Base-by-base conservation (phyloP, 208 protist genomes). In the Leishmania tropica region DNA sequence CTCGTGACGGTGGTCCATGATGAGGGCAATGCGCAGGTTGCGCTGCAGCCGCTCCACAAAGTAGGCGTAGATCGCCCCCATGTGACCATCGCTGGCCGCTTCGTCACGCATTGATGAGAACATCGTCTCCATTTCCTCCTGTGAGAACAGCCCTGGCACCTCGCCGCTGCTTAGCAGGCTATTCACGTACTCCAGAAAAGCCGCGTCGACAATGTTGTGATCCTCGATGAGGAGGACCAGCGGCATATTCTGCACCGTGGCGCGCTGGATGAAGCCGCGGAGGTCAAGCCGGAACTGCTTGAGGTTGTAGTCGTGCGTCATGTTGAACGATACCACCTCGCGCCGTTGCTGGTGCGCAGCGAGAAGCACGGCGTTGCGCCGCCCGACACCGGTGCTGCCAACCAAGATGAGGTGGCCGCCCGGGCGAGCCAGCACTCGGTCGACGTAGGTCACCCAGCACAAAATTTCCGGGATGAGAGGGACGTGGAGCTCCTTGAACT, bases 191-290 rank as follows among this genome's bases (percentile, higher is more conserved):
- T 99, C 98, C 28, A 99, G 86, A 90, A 99, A 99, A 17, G 88
- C 77, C 81, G 99, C 99, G 37, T 99, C 81, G 53, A 99, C 98
- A 73, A 99, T 95, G 86, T 99, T 97, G 83, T 98, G 96, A 78
- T 99, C 98, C 80, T 99, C 98, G 72, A 99, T 97, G 37, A 99
- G 90, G 5, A 99, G 86, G 73, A 99, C 97, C n/a, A 96, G 90
- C 40, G 99, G 91, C 71, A 89, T 89, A 81, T 98, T 95, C 77
- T 97, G 91, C 77, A 80, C 80, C 8, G 90, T 94, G 8, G 96
- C 92, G 13, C 90, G 85, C 76, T 98, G 95, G 70, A 98, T 92
- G 73, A 96, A 85, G 71, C 87, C 85, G 76, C 92, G 84, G 45
- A 98, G 81, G 83, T 98, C 96, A 45, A 92, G 87, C 40, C 91